Conservation (phyloP, 768 basidiomycete genomes). For the Tremella yokohamensis region DNA sequence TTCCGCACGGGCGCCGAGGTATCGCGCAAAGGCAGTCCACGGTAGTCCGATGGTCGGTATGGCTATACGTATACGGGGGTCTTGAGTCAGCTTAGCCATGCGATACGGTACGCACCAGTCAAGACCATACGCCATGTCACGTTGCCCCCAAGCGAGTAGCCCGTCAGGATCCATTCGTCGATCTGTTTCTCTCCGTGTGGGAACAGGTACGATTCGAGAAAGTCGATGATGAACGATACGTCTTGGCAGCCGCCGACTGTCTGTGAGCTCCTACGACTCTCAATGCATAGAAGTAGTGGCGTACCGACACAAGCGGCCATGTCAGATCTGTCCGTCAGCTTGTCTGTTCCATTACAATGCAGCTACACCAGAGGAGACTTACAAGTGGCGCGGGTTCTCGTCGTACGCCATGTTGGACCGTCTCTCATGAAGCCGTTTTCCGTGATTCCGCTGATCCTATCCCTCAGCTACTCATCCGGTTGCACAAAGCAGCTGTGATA, state of each 20-base stretch:
- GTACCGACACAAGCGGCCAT: slow-evolving; percentile 57
- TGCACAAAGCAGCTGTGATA: background rate
- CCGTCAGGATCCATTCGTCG: slow-evolving; percentile 67
- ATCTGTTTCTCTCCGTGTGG: slow-evolving; percentile 63
- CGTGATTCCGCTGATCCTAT: slow-evolving; percentile 61
- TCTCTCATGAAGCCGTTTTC: slow-evolving; percentile 52
- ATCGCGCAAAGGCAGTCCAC: slow-evolving; percentile 50
- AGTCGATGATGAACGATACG: slow-evolving; percentile 75
- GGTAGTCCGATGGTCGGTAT: slow-evolving; percentile 68
- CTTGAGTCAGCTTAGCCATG: slow-evolving; percentile 32
- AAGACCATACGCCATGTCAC: slow-evolving; percentile 68
- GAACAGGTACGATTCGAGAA: slow-evolving; percentile 69
- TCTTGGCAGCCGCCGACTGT: slow-evolving; percentile 68
- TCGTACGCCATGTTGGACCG: slow-evolving; percentile 52
- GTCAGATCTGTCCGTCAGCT: slow-evolving; percentile 50
- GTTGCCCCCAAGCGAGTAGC: slow-evolving; percentile 77
- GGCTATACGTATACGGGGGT: slow-evolving; percentile 54
- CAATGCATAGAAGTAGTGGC: slow-evolving; percentile 13
- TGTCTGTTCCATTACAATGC: background rate
- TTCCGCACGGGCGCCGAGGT: slow-evolving; percentile 52
- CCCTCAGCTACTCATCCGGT: background rate
- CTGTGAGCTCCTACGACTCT: background rate
- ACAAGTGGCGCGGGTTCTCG: slow-evolving; percentile 56
- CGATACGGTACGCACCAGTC: slow-evolving; percentile 52
- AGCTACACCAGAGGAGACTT: slow-evolving; percentile 20